Conservation (phyloP, 495 filamentous ascomycete genomes). For the Gamarada debralockiae region DNA sequence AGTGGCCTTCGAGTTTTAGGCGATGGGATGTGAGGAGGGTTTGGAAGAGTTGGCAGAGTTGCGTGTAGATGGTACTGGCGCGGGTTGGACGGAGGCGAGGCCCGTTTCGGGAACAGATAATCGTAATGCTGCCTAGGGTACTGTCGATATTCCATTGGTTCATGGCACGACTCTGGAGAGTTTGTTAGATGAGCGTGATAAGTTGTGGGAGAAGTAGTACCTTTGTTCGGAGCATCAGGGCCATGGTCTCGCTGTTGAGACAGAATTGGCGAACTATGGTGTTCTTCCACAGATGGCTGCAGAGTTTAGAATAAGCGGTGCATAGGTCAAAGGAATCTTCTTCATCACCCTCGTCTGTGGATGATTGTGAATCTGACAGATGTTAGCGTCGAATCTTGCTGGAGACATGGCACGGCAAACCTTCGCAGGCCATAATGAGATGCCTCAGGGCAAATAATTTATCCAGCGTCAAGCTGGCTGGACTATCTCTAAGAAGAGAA, state of each 20-base stretch:
- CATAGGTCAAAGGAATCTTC: conserved; percentile 17
- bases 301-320: conserved; percentile 15
- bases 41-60: conserved; percentile 55
- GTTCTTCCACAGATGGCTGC: conserved; percentile 9
- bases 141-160: conserved; percentile 69
- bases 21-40: conserved; percentile 56
- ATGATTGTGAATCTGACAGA: conserved; percentile 9
- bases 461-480: conserved; percentile 2
- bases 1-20: conserved; percentile 63
- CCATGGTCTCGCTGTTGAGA: conserved; percentile 49
- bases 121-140: conserved; percentile 53
- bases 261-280: conserved; percentile 46
- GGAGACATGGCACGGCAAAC: conserved; percentile 1
- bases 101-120: conserved; percentile 43
- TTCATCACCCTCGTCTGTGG: conserved; percentile 6
- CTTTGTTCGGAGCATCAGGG: conserved; percentile 54
- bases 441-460: conserved; percentile 18
- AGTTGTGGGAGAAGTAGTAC: conserved; percentile 12
- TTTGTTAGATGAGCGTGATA: conserved; percentile 6
- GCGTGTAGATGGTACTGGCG: conserved; percentile 53
- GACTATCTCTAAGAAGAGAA: conserved; percentile 6
- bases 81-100: conserved; percentile 34
- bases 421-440: conserved; percentile 18
- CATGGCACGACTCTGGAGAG: conserved; percentile 43
- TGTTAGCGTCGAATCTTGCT: conserved; percentile 1